These are phyloP conservation scores for Botryotinia calthae DNA, from an alignment of 2,329 filamentous ascomycete genomes.

Conservation along the genomic window DNA sequence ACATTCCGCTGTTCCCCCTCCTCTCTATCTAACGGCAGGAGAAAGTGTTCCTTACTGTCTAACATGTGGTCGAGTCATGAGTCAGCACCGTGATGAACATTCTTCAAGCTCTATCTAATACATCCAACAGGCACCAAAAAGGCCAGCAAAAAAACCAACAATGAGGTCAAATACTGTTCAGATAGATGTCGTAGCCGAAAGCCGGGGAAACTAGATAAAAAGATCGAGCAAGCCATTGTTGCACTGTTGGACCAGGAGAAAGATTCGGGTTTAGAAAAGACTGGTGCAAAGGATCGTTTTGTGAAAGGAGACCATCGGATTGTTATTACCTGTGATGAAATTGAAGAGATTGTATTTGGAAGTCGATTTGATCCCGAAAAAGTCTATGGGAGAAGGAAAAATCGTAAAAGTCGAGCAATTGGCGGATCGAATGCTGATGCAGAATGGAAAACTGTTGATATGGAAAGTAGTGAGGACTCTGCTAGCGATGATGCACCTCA, in stretches of 20 bases:
- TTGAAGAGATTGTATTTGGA: slow-evolving; percentile 52
- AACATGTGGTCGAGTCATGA: slow-evolving; percentile 20
- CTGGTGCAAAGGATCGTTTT: slow-evolving; percentile 38
- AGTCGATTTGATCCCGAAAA: slow-evolving; percentile 46
- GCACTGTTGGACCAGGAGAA: slow-evolving; percentile 38
- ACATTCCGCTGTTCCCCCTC: slow-evolving; percentile 16
- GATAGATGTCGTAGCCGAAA: slow-evolving; percentile 52
- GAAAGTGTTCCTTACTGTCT: slow-evolving; percentile 17
- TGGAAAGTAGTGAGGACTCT: slow-evolving; percentile 45
- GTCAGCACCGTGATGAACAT: neutral
- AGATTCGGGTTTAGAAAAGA: slow-evolving; percentile 36
- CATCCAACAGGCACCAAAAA: slow-evolving; percentile 12
- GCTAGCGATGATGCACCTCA: neutral
- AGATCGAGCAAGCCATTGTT: slow-evolving; percentile 52
- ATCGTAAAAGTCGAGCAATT: slow-evolving; percentile 42
- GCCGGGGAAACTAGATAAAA: slow-evolving; percentile 48
- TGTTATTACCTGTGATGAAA: slow-evolving; percentile 48
- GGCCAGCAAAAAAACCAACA: slow-evolving; percentile 13
- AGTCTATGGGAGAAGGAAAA: slow-evolving; percentile 46
- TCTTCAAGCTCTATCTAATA: neutral
- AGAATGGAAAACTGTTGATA: slow-evolving; percentile 47
- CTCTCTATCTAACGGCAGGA: slow-evolving; percentile 18
- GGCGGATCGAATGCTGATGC: slow-evolving; percentile 40
- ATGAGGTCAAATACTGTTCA: slow-evolving; percentile 54
- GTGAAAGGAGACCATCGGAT: slow-evolving; percentile 52